Evolutionary conservation across 2,329 filamentous ascomycete genomes (phyloP).

Genomic region (Phaeosphaeria sp.): DNA sequence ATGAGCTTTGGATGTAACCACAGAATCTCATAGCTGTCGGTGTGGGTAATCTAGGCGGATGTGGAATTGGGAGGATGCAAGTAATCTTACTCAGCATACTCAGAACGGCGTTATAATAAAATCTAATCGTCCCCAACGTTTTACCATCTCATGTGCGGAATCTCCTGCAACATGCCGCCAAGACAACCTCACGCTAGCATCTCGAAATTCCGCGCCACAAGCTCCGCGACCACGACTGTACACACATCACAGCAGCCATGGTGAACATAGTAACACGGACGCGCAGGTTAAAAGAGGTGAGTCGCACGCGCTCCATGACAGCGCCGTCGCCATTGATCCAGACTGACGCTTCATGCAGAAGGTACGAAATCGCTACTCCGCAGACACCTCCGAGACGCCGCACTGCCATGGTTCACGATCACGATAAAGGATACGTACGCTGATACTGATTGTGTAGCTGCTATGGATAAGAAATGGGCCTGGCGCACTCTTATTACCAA

Average conservation of each 20-base stretch:
- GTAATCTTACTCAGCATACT: constrained; percentile 4
- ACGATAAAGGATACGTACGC: background rate
- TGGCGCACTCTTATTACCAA: constrained; percentile 81
- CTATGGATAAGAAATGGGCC: constrained; percentile 78
- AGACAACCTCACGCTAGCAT: constrained; percentile 18
- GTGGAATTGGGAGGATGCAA: background rate
- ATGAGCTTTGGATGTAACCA: constrained; percentile 17
- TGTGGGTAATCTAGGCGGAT: background rate
- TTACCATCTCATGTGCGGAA: background rate
- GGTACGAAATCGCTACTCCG: constrained; percentile 31
- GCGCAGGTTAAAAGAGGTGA: constrained; percentile 75
- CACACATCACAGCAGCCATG: constrained; percentile 50
- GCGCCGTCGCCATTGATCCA: background rate
- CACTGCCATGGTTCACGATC: background rate
- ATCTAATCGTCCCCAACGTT: background rate
- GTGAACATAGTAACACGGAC: constrained; percentile 70
- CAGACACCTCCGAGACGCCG: constrained; percentile 23
- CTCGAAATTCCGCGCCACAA: constrained; percentile 32
- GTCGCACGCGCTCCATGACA: constrained; percentile 37
- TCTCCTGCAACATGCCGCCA: constrained; percentile 8
- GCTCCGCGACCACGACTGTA: constrained; percentile 24
- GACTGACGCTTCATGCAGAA: constrained; percentile 38
- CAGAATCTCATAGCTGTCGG: background rate
- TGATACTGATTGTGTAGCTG: constrained; percentile 58
- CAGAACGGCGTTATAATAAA: constrained; percentile 9